Evolutionary conservation across 805 yeast genomes (phyloP).

Genomic region (Myxozyma neotropica): DNA sequence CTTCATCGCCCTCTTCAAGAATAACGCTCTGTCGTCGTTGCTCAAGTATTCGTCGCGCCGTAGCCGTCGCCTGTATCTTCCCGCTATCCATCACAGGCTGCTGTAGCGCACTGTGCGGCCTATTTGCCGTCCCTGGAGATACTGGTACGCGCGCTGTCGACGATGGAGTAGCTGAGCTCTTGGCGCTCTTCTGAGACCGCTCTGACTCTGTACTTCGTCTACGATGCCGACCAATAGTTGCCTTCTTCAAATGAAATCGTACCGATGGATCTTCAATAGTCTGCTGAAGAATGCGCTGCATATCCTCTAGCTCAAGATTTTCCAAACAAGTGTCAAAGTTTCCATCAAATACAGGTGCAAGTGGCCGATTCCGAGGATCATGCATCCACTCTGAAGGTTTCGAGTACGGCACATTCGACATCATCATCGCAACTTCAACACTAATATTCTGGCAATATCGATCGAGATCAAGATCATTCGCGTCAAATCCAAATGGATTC

Average conservation of each 20-base stretch:
- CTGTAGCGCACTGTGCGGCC: neutral
- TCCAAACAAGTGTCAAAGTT: constrained; percentile 13
- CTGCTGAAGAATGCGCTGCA: constrained; percentile 25
- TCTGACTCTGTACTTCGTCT: constrained; percentile 4
- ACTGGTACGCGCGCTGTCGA: neutral
- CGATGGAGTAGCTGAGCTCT: neutral
- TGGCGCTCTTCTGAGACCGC: neutral
- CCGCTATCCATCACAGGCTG: neutral
- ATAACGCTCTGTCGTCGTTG: constrained; percentile 13
- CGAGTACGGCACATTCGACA: constrained; percentile 27
- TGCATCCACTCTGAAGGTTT: constrained; percentile 28
- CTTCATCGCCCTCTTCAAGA: constrained; percentile 13
- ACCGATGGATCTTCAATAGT: constrained; percentile 29
- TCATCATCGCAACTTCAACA: constrained; percentile 32
- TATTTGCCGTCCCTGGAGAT: neutral
- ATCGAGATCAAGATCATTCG: constrained; percentile 33
- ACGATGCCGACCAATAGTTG: neutral
- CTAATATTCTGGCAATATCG: constrained; percentile 30
- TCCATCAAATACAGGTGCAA: constrained; percentile 30
- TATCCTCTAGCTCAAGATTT: constrained; percentile 19
- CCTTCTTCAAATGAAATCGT: constrained; percentile 10
- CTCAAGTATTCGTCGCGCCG: neutral
- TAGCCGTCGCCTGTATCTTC: neutral
- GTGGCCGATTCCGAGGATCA: constrained; percentile 20
- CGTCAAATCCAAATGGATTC: constrained; percentile 34